Evolutionary conservation across 2,329 filamentous ascomycete genomes (phyloP).

Genomic region (Aspergillus japonicus): DNA sequence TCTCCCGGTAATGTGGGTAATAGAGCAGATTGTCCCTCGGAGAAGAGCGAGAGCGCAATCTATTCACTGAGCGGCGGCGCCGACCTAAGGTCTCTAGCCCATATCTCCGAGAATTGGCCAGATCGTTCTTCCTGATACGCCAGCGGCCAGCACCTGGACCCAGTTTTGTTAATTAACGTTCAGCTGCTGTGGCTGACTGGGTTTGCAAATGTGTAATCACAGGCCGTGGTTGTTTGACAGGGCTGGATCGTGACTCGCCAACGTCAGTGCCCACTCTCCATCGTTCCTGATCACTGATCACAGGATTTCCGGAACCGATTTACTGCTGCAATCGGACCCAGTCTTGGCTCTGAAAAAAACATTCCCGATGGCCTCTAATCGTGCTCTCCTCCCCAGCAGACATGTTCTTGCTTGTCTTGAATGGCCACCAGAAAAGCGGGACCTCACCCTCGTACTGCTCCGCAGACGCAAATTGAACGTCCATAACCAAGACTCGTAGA

Average conservation of each 20-base stretch:
- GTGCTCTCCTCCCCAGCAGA: background rate
- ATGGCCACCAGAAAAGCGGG: background rate
- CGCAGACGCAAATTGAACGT: background rate
- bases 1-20: background rate
- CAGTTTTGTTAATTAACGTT: background rate
- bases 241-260: constrained; percentile 3
- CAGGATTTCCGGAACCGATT: background rate
- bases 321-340: constrained; percentile 2
- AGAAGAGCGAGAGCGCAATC: constrained; percentile 3
- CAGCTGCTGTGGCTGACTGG: background rate
- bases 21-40: background rate
- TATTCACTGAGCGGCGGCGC: background rate
- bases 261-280: constrained; percentile 1
- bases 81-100: constrained; percentile 1
- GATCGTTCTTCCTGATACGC: background rate
- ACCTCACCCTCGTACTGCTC: background rate
- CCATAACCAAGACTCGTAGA: background rate
- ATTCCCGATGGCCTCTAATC: background rate
- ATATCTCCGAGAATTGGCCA: background rate
- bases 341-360: background rate
- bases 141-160: background rate
- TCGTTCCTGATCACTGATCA: constrained; percentile 5
- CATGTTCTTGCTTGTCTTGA: background rate
- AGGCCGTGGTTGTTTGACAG: background rate
- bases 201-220: background rate